Evolutionary conservation across 2,329 filamentous ascomycete species (phyloP).

Genomic region (Diaporthe ampelina): DNA sequence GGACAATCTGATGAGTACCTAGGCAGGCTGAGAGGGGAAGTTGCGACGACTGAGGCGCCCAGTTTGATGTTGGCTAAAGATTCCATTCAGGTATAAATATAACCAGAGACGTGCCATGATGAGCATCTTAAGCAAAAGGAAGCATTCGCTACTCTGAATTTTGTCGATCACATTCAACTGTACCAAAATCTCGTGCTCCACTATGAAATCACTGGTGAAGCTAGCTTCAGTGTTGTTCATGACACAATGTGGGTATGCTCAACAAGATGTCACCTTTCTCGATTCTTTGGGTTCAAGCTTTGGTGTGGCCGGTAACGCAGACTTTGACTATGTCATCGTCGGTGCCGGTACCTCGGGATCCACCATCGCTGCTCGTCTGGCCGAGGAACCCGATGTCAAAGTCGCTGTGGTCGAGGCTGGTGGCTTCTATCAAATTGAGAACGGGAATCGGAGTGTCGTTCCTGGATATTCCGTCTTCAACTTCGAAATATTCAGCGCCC

Average conservation of each 20-base stretch:
- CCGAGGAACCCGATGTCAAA: conserved; percentile 18
- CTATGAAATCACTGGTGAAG: neutral
- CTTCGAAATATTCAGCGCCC: conserved; percentile 7
- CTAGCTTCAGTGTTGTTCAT: neutral
- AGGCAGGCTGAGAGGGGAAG: neutral
- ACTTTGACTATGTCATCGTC: conserved; percentile 40
- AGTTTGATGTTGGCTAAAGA: neutral
- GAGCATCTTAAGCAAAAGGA: no score
- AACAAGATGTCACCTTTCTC: neutral
- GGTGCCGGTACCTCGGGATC: conserved; percentile 37
- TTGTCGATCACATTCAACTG: neutral
- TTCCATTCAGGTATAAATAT: neutral
- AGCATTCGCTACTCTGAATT: neutral
- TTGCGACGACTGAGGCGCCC: neutral
- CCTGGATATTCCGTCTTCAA: conserved; percentile 36
- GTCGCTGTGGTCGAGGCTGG: conserved; percentile 38
- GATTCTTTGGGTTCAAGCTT: conserved; percentile 1
- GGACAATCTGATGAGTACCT: neutral
- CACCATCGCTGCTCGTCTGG: conserved; percentile 37
- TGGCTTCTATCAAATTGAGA: conserved; percentile 38
- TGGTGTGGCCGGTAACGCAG: conserved; percentile 17
- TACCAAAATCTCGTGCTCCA: neutral
- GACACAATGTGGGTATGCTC: neutral
- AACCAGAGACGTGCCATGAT: neutral
- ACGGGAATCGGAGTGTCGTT: conserved; percentile 36